phyloP scores from a whole-genome alignment of 208 protist species.

The Eutreptiella sp. region DNA sequence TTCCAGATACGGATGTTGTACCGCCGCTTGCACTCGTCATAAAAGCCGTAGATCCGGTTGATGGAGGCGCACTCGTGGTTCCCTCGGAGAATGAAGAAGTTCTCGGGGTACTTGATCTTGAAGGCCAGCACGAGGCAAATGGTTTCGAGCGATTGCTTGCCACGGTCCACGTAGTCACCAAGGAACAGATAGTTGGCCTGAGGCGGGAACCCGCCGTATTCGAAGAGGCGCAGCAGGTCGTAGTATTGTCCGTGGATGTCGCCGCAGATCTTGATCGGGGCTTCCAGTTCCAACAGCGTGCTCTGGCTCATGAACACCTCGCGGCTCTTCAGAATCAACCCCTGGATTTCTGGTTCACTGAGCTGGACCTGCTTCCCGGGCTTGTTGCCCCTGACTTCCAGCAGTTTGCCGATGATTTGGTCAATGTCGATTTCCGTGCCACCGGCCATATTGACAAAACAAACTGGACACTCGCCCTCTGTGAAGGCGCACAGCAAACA shows the following conservation, averaged over 20 bases:
- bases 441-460: no score
- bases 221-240: slow-evolving; percentile 84
- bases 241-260: slow-evolving; percentile 90
- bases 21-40: slow-evolving; percentile 93
- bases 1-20: slow-evolving; percentile 90
- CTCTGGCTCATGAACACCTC: slow-evolving; percentile 77
- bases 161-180: slow-evolving; percentile 98
- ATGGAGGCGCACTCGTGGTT: slow-evolving; percentile 98
- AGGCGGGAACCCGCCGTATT: slow-evolving; percentile 83
- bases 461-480: no score
- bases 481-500: no score
- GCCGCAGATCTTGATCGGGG: slow-evolving; percentile 81
- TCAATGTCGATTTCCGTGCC: slow-evolving; percentile 56
- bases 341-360: slow-evolving; percentile 59
- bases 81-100: slow-evolving; percentile 96
- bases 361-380: slow-evolving; percentile 52
- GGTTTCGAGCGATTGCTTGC: slow-evolving; percentile 89
- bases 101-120: slow-evolving; percentile 94
- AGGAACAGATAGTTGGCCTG: slow-evolving; percentile 90
- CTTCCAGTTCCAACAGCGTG: slow-evolving; percentile 74
- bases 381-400: slow-evolving; percentile 76
- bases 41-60: slow-evolving; percentile 99
- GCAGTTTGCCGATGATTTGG: slow-evolving; percentile 79
- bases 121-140: slow-evolving; percentile 84
- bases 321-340: slow-evolving; percentile 60